These are phyloP conservation scores for Leucogyrophana mollusca DNA, from an alignment of 768 basidiomycete species.

Conservation along the genomic window DNA sequence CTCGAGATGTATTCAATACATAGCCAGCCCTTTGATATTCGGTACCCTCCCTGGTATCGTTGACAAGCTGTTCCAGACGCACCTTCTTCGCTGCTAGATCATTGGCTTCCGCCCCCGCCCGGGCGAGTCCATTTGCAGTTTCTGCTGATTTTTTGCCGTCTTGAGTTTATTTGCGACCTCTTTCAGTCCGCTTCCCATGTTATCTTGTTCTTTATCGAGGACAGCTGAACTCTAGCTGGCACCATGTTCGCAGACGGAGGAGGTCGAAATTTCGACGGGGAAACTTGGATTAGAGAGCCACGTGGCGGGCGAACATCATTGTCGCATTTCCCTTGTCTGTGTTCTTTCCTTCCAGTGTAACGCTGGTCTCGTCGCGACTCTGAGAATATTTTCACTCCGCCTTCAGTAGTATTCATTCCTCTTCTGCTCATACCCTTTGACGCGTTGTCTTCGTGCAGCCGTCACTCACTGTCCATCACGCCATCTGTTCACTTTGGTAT, in stretches of 20 bases:
- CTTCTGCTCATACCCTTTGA: conserved; percentile 32
- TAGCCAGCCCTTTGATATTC: too few species aligned
- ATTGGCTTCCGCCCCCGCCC: conserved; percentile 71
- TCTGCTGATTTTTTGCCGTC: conserved; percentile 75
- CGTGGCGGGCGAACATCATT: neutral
- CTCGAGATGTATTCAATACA: too few species aligned
- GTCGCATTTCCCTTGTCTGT: neutral
- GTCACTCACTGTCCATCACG: too few species aligned
- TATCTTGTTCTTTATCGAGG: conserved; percentile 80
- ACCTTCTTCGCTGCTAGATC: conserved; percentile 83
- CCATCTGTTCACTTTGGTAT: too few species aligned
- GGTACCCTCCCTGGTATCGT: too few species aligned
- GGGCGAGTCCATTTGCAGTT: conserved; percentile 79
- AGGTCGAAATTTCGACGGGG: neutral
- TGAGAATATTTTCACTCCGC: neutral
- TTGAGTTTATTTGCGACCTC: conserved; percentile 72
- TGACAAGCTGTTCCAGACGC: too few species aligned
- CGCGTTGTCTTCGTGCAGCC: too few species aligned
- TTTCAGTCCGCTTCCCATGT: conserved; percentile 83
- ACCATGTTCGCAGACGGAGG: conserved; percentile 41
- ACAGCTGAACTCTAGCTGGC: conserved; percentile 56
- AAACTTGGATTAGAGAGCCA: neutral
- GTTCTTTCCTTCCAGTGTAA: neutral
- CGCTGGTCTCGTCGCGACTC: neutral
- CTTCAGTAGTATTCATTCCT: conserved; percentile 19